Evolutionary conservation across 73 alveolate species (phyloP), one percentile per base, ranked within the genome.

Genomic region (Paramecium biaurelia): DNA sequence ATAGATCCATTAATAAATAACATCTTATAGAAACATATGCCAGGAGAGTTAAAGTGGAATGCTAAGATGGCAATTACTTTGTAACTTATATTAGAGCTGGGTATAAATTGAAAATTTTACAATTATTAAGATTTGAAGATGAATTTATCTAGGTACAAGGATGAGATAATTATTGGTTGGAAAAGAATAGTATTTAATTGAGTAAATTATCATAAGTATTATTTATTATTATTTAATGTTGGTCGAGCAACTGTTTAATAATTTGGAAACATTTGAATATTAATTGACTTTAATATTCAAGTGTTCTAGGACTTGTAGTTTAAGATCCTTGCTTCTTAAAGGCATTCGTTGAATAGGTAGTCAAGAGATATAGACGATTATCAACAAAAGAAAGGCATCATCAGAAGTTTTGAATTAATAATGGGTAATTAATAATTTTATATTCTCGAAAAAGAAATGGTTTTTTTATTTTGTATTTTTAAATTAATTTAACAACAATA

Each of bases 341-440:
- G 1, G 96, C 93, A 42, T 98, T 96, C 93, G 92, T 97, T 59
- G 94, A 97, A 85, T 96, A 86, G 59, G 99, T 98, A 7, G 98
- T 96, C 86, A 98, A 95, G 92, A 88, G 99, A 84, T 99, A 99
- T 23, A 99, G 98, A 99, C 96, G 30, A 95, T 98, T 87, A 95
- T 98, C 58, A 92, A 95, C 21, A 98, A 93, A 10, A 97, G 96
- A 92, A 96, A 97, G 23, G 92, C 95, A 76, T 95, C 99, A 15
- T 96, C 99, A 1, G 98, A 99, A 26, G 98, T 98, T 30, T n/a
- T n/a, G 99, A 98, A 87, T 99, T 95, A 93, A 93, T 95, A 82
- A 96, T 94, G 85, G 99, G 97, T 95, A 97, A 98, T 98, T 79
- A 94, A 88, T 92, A 86, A 47, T 35, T 72, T 18, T 18, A 14